Conservation (phyloP, 1,284 basidiomycete genomes). For the Thecaphora thlaspeos region DNA sequence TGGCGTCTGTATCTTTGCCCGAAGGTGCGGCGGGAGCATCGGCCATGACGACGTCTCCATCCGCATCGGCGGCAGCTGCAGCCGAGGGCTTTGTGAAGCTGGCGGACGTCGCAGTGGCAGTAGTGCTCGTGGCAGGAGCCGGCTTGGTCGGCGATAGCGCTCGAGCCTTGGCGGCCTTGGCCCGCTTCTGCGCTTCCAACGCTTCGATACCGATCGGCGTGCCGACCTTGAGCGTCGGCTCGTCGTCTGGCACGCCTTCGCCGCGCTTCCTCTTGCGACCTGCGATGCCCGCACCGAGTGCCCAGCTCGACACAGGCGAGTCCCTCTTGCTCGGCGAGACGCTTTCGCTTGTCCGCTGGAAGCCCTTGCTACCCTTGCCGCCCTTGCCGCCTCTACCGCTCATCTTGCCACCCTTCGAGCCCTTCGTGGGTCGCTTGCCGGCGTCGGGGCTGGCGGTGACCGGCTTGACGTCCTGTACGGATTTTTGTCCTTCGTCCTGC, state of each 20-base stretch:
- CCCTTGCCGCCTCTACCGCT: conserved; percentile 58
- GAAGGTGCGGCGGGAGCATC: conserved; percentile 3
- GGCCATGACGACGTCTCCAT: conserved; percentile 27
- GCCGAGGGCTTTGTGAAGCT: no score
- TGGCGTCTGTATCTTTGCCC: neutral
- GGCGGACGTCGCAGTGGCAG: no score
- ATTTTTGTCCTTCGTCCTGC: neutral
- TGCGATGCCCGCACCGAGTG: conserved; percentile 35
- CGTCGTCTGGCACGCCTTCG: conserved; percentile 30
- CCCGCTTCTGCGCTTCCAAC: conserved; percentile 37
- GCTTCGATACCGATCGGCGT: conserved; percentile 54
- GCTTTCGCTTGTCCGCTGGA: conserved; percentile 65
- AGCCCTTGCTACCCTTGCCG: conserved; percentile 60
- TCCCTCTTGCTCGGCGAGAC: conserved; percentile 69
- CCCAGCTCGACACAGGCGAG: conserved; percentile 60
- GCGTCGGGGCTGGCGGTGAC: conserved; percentile 2
- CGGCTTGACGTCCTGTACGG: no score
- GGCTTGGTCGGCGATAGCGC: conserved; percentile 12
- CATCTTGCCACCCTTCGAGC: conserved; percentile 32
- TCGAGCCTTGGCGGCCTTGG: conserved; percentile 37
- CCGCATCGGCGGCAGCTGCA: neutral
- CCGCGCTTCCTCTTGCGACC: conserved; percentile 49
- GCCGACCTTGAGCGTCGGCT: conserved; percentile 45
- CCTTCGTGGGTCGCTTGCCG: conserved; percentile 60
- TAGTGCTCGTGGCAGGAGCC: neutral